A percentile compares a stretch with the other conserved stretches of the same genome.
Conservation (phyloP, 2,329 filamentous ascomycete genomes). For the Sclerotinia minor region DNA sequence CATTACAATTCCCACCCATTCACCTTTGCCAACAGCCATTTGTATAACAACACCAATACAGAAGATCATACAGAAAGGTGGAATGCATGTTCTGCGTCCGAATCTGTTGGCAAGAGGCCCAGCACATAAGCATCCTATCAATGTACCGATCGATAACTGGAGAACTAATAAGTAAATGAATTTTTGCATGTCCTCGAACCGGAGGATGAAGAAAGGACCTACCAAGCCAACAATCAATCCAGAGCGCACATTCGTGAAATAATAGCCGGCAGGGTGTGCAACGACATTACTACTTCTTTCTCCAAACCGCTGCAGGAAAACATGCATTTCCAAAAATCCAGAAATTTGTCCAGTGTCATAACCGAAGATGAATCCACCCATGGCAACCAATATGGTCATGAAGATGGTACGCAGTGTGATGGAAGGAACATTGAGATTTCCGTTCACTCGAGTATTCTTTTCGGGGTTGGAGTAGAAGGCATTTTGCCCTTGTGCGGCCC, state of each 20-base stretch:
- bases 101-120: constrained; percentile 67
- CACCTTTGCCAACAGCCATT: constrained; percentile 54
- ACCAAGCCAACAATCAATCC: constrained; percentile 62
- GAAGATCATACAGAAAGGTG: constrained; percentile 55
- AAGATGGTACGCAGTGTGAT: constrained; percentile 27
- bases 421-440: constrained; percentile 14
- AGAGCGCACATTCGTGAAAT: constrained; percentile 60
- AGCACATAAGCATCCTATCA: constrained; percentile 74
- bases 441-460: background rate
- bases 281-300: constrained; percentile 36
- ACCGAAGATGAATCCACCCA: constrained; percentile 44
- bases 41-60: constrained; percentile 66
- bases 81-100: constrained; percentile 61
- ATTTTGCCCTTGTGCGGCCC: background rate
- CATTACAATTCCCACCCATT: constrained; percentile 63
- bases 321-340: constrained; percentile 61
- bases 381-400: constrained; percentile 30
- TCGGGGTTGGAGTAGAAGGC: constrained; percentile 5
- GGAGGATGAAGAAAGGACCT: background rate
- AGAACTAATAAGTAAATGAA: background rate
- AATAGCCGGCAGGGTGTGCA: constrained; percentile 33
- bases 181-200: background rate
- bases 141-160: constrained; percentile 69
- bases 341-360: constrained; percentile 47
- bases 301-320: constrained; percentile 58